A percentile compares a stretch with the other conserved stretches of the same genome.
These are phyloP conservation scores for Piper betle DNA, from an alignment of 164 flowering plant genomes.

Conservation along the genomic window DNA sequence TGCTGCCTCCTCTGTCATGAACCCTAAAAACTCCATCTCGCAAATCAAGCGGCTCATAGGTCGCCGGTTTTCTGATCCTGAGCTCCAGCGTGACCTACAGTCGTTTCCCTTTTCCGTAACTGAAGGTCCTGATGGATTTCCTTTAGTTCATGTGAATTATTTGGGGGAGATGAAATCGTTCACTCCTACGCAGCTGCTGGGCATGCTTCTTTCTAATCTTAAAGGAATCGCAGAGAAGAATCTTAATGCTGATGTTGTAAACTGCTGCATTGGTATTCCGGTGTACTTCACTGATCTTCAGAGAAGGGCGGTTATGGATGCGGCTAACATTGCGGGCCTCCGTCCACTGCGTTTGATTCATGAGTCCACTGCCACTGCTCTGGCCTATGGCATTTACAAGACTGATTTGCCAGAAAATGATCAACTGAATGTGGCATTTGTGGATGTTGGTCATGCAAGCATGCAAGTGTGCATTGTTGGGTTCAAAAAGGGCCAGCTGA, in stretches of 20 bases:
- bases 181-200: slow-evolving; percentile 78
- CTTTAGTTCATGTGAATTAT: slow-evolving; percentile 61
- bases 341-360: slow-evolving; percentile 69
- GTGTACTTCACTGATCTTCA: slow-evolving; percentile 85
- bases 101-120: slow-evolving; percentile 57
- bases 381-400: slow-evolving; percentile 89
- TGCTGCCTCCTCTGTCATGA: slow-evolving; percentile 72
- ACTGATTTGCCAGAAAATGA: slow-evolving; percentile 82
- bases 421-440: slow-evolving; percentile 70
- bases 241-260: slow-evolving; percentile 76
- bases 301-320: slow-evolving; percentile 81
- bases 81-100: slow-evolving; percentile 60
- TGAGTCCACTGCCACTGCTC: slow-evolving; percentile 82
- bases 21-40: slow-evolving; percentile 71
- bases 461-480: slow-evolving; percentile 89
- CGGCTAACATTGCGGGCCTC: slow-evolving; percentile 80
- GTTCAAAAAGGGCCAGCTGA: slow-evolving; percentile 70
- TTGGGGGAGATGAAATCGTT: slow-evolving; percentile 55
- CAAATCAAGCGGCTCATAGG: slow-evolving; percentile 78
- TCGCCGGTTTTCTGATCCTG: slow-evolving; percentile 63
- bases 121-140: slow-evolving; percentile 89
- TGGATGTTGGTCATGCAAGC: slow-evolving; percentile 78
- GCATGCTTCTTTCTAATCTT: slow-evolving; percentile 66
- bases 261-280: slow-evolving; percentile 90
- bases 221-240: slow-evolving; percentile 82